phyloP scores from a whole-genome alignment of 306 rosid genomes.

The Oxytropis ochrocephala region DNA sequence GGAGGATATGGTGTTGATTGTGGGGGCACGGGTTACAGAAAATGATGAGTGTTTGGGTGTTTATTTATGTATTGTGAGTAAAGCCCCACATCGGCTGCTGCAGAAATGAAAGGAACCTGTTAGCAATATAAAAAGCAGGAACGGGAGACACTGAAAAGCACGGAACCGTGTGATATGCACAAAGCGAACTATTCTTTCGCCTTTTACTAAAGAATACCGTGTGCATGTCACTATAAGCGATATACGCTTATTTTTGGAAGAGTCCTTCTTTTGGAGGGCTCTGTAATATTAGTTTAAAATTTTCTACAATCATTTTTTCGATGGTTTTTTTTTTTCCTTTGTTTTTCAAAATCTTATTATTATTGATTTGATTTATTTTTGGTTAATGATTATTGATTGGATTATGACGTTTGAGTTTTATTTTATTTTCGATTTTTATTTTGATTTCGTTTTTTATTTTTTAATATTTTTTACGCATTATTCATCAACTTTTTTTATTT shows the following conservation, averaged over 20 bases:
- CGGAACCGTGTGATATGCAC: conserved; percentile 32
- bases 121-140: background rate
- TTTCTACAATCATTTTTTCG: no score
- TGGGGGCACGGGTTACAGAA: no score
- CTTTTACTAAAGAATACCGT: conserved; percentile 43
- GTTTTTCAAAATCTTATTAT: no score
- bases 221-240: background rate
- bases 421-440: no score
- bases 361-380: no score
- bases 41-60: background rate
- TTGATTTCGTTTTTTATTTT: no score
- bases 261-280: background rate
- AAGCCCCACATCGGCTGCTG: background rate
- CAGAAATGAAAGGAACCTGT: background rate
- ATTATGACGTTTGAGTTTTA: no score
- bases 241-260: conserved; percentile 16
- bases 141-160: accelerated
- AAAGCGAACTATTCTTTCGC: conserved; percentile 41
- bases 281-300: background rate
- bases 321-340: no score
- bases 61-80: background rate
- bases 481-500: no score
- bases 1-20: no score
- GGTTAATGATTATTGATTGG: no score
- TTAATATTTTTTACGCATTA: no score